phyloP scores from a whole-genome alignment of 345 rosid genomes.

The Linum trigynum region DNA sequence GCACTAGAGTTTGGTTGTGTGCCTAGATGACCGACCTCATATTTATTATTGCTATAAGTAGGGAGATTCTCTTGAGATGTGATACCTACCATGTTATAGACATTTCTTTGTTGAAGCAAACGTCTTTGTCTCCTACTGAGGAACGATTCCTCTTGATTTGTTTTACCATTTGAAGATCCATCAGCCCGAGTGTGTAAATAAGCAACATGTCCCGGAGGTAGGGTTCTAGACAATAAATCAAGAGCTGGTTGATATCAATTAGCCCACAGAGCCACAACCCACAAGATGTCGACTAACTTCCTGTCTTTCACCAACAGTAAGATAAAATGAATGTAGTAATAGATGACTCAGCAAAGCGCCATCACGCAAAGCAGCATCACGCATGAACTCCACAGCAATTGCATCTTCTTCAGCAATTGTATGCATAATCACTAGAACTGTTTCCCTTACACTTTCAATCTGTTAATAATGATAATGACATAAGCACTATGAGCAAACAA shows the following conservation, averaged over 20 bases:
- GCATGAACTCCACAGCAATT: conserved; percentile 98
- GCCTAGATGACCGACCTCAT: conserved; percentile 46
- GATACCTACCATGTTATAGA: conserved; percentile 46
- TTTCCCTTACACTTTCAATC: conserved; percentile 94
- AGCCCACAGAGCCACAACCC: conserved; percentile 80
- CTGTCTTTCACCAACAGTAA: conserved; percentile 85
- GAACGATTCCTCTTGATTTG: conserved; percentile 60
- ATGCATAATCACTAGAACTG: conserved; percentile 92
- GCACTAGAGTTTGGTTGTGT: conserved; percentile 36
- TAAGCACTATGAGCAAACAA: conserved; percentile 69
- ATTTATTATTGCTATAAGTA: conserved; percentile 32
- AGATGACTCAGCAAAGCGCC: conserved; percentile 97
- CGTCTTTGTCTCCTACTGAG: conserved; percentile 73
- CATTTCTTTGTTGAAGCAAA: conserved; percentile 83
- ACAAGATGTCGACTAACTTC: conserved; percentile 97
- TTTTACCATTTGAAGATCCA: conserved; percentile 23
- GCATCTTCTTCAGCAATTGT: conserved; percentile 99
- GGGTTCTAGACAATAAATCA: conserved; percentile 73
- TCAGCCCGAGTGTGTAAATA: conserved; percentile 89
- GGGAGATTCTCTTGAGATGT: conserved; percentile 52
- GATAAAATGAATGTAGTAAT: conserved; percentile 74
- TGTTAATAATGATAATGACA: conserved; percentile 65
- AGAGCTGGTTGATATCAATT: conserved; percentile 97
- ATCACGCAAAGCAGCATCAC: conserved; percentile 97
- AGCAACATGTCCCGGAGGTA: conserved; percentile 99